Evolutionary conservation across 176 grass and related monocot genomes (phyloP).

Genomic region (Phoenix roebelenii): DNA sequence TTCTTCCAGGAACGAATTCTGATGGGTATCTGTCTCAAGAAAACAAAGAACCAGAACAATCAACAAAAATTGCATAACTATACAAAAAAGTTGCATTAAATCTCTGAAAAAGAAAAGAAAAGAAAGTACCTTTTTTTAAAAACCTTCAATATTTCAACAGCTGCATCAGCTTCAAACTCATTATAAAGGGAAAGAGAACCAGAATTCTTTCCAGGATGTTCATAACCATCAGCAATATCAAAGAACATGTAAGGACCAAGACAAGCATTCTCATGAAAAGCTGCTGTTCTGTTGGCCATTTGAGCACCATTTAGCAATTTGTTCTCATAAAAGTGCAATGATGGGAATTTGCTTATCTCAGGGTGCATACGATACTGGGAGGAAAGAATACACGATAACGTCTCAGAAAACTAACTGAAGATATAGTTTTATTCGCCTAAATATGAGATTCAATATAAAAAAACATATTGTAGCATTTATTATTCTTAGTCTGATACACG

Average conservation of each 20-base stretch:
- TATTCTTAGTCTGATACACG: no score
- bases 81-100: neutral
- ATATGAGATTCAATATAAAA: no score
- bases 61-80: neutral
- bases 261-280: constrained; percentile 58
- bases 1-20: constrained; percentile 61
- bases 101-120: neutral
- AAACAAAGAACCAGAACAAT: constrained; percentile 22
- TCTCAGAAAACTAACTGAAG: neutral
- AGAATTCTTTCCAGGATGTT: constrained; percentile 51
- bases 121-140: constrained; percentile 57
- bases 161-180: constrained; percentile 67
- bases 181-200: constrained; percentile 79
- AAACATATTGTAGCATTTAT: no score
- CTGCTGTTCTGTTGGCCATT: constrained; percentile 48
- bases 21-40: constrained; percentile 53
- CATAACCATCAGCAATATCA: constrained; percentile 75
- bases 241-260: constrained; percentile 97
- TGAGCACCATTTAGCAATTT: constrained; percentile 80
- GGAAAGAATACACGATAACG: constrained; percentile 18
- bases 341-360: constrained; percentile 93
- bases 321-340: constrained; percentile 87
- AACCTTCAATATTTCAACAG: constrained; percentile 59
- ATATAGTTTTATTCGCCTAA: no score
- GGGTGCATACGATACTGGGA: constrained; percentile 93